Evolutionary conservation across 768 basidiomycete species (phyloP), one percentile per base, ranked within the genome.

Genomic region (Lactifluus echinatus): DNA sequence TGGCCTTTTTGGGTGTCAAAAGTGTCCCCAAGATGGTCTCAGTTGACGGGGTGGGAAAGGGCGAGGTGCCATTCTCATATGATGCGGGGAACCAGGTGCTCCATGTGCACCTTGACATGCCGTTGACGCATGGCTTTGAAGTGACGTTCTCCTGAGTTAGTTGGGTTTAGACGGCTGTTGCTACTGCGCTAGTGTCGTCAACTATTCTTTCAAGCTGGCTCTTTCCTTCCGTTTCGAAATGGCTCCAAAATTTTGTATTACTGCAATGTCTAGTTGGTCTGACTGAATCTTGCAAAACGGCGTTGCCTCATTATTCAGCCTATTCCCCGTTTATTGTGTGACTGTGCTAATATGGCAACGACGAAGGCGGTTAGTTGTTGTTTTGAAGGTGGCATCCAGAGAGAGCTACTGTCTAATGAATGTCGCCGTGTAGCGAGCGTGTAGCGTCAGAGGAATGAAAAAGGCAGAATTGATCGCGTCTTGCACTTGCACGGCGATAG

Each of bases 31-130:
- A 33, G 37, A 36, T 5, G 4, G 67, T 67, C 2, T 12, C 33
- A 49, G 60, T 68, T 24, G 64, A 66, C 37, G 67, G 66, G n/a
- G n/a, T n/a, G 19, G 63, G 56, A 43, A 29, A 54, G 28, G 53
- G 46, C 8, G 57, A 59, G 31, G 53, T 51, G 4, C 51, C 63
- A 37, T 60, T 73, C 21, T 34, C 61, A 28, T 79, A 74, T 60
- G 72, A 83, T 64, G 55, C 56, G 34, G 51, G 24, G 4, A 71
- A 57, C 11, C 71, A 75, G 66, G 77, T 82, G 34, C 53, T 83
- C 59, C 72, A 74, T 40, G 75, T 82, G 8, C 50, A 62, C 6
- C 62, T 81, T 15, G 73, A 69, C 8, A 59, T 70, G 5, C 68
- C 73, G 1, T 73, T 80, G 57, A 68, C 61, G 10, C 14, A 57